Base-by-base conservation (phyloP, 1,139 yeast genomes). In the Williopsis jadinii region DNA sequence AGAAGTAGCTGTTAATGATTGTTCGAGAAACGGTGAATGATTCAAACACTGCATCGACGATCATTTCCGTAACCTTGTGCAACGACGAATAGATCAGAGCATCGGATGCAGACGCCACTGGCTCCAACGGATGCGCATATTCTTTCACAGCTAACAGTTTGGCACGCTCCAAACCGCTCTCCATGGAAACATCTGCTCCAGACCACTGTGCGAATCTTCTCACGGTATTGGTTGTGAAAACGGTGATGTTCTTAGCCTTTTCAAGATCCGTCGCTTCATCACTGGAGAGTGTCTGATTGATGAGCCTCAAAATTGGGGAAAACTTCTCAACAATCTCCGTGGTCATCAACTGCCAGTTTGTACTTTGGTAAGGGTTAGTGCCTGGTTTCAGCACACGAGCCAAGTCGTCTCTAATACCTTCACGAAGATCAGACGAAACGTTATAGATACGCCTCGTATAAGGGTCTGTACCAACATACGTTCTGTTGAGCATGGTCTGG, bases 301-400 rank as follows among this genome's bases (percentile, higher is more conserved):
- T 45, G 8, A 58, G 50, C 33, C 61, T 49, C 30, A 77, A 50
- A 27, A 68, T 54, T 10, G 80, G 80, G 1, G 73, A 63, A 53
- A 75, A 77, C 51, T 76, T 76, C 30, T 58, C 58, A 5, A 65
- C 67, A n/a, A 77, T 67, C 30, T 59, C 64, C 35, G 64, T 66
- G 0, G 77, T 68, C 8, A 69, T 60, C 11, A 56, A 45, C 50
- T 71, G 77, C 83, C 83, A 77, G 50, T 77, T 60, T 0, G 73
- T 75, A 12, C 72, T 67, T 3, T 49, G 40, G 36, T 51, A 55
- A 3, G 75, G 71, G 38, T 67, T 59, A 11, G 64, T 53, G 42
- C 64, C 55, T 1, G 49, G 51, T 11, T 43, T 11, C 29, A 70
- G 48, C n/a, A 54, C 50, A 0, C 39, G 24, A 32, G 58, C 68